Percentiles rank a stretch among this genome's conserved stretches.
These are phyloP conservation scores for Mangifera indica DNA, from an alignment of 345 rosid species.

Conservation along the genomic window DNA sequence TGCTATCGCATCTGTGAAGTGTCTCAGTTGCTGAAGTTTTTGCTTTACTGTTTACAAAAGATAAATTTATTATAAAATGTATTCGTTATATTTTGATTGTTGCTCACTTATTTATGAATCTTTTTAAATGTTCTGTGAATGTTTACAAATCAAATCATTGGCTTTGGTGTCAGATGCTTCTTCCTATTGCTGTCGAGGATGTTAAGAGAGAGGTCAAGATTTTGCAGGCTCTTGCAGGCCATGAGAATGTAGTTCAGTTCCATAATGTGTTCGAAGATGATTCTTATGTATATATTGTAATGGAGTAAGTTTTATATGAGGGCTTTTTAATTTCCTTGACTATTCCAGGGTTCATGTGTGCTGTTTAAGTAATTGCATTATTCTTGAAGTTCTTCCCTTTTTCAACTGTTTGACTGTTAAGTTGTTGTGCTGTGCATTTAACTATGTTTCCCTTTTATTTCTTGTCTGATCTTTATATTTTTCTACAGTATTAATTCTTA, in stretches of 20 bases:
- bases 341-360: neutral
- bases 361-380: neutral
- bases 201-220: constrained; percentile 91
- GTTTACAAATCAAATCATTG: constrained; percentile 12
- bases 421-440: neutral
- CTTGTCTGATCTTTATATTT: neutral
- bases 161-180: constrained; percentile 67
- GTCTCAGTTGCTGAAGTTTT: too few relatives aligned
- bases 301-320: constrained; percentile 77
- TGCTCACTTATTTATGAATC: neutral
- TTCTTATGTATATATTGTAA: constrained; percentile 82
- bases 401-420: neutral
- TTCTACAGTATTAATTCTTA: neutral
- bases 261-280: constrained; percentile 84
- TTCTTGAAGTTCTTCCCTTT: neutral
- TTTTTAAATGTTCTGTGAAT: neutral
- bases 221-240: constrained; percentile 73
- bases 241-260: constrained; percentile 88
- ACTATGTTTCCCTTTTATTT: neutral
- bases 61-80: too few relatives aligned
- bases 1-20: too few relatives aligned
- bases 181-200: constrained; percentile 91
- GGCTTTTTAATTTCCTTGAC: neutral
- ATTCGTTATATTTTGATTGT: too few relatives aligned
- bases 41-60: too few relatives aligned